Base-by-base conservation (phyloP, 345 rosid species). In the Raphanus sativus region DNA sequence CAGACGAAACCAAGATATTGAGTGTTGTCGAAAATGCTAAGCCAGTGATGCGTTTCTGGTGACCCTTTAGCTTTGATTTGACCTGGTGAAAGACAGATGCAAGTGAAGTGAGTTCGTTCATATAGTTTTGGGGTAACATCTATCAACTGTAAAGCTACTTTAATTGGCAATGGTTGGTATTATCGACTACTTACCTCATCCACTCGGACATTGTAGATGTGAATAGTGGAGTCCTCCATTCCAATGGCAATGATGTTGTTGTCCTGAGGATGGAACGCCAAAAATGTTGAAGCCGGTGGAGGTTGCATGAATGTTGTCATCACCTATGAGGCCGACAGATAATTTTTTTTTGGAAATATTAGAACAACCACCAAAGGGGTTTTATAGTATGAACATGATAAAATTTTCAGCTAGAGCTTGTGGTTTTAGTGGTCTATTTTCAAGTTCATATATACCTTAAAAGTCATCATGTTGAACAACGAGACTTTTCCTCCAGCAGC, bases 401-500 rank as follows among this genome's bases (percentile, higher is more conserved):
- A 61, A 26, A 26, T 24, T 69, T n/a, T 64, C 59, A 70, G 65
- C 21, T 63, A 45, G 28, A 65, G 36, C 25, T 34, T 36, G 50
- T 33, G 55, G 40, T 33, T 34, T n/a, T 16, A 3, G 56, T 36
- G 45, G 33, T 54, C 36, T 62, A 48, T 29, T 30, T 8, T 17
- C 55, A 42, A 66, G 62, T 33, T 48, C 66, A 67, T 16, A 62
- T 69, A 60, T 88, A 87, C 97, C 92, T 89, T 92, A 84, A 90
- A 94, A 28, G 90, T 90, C 95, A 89, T 86, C 98, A 92, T 86
- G 84, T 94, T 94, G 71, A 94, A 94, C 77, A 94, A 79, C 8
- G 98, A 91, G 76, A 88, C 89, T 81, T 89, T 94, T 58, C 98
- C 97, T 26, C 98, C 98, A 69, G 90, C 81, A 28, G 97, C 97